phyloP scores from a whole-genome alignment of 2,329 filamentous ascomycete genomes.

The Bimuria novae-zelandiae region DNA sequence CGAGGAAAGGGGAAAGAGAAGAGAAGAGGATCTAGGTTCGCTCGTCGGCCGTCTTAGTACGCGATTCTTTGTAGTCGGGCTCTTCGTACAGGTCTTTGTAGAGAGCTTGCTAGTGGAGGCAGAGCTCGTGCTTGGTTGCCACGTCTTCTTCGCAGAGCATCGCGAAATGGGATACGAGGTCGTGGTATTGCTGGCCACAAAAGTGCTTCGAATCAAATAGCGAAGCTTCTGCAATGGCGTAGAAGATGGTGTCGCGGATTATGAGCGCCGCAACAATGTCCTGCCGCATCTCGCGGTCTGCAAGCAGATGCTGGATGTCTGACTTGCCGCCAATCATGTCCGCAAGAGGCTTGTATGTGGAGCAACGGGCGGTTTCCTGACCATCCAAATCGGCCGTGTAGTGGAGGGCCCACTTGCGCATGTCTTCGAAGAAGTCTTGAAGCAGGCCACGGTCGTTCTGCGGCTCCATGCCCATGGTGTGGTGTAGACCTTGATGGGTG shows the following conservation, averaged over 20 bases:
- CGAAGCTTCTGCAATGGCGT: constrained; percentile 20
- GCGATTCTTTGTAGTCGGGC: constrained; percentile 15
- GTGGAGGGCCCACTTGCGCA: constrained; percentile 19
- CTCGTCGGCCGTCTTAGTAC: constrained; percentile 10
- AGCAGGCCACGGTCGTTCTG: constrained; percentile 24
- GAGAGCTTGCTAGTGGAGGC: constrained; percentile 16
- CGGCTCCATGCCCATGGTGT: constrained; percentile 23
- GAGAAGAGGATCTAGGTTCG: constrained; percentile 6
- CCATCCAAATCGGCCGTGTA: constrained; percentile 10
- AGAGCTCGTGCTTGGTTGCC: constrained; percentile 14
- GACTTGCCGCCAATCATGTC: constrained; percentile 7
- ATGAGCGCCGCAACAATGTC: constrained; percentile 21
- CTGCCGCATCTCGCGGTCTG: constrained; percentile 14
- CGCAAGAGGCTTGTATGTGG: neutral
- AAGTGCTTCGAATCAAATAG: constrained; percentile 15
- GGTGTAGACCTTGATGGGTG: constrained; percentile 15
- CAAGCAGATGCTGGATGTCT: constrained; percentile 14
- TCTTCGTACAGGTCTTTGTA: constrained; percentile 21
- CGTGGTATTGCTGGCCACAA: constrained; percentile 5
- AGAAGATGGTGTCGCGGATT: constrained; percentile 14
- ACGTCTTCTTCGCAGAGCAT: neutral
- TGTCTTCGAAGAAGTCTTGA: constrained; percentile 28
- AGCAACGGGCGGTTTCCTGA: constrained; percentile 7
- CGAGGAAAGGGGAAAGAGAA: constrained; percentile 8
- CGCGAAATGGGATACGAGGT: constrained; percentile 13